Base-by-base conservation (phyloP, 495 filamentous ascomycete genomes). In the Hypoxylon trugodes region DNA sequence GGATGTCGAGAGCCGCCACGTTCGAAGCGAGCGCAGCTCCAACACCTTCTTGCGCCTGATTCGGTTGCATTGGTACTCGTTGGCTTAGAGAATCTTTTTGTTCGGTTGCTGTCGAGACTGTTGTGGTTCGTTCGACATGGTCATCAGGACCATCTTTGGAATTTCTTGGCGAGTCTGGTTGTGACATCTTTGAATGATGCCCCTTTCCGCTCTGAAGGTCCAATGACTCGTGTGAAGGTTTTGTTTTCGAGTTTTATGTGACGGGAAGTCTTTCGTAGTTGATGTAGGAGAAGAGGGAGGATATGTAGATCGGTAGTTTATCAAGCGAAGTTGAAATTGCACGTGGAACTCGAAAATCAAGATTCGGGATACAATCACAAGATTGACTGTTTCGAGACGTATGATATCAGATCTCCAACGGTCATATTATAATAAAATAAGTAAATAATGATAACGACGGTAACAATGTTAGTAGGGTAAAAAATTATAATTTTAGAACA, bases 81-180 rank as follows among this genome's bases (percentile, higher is more conserved):
- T 70, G 61, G 26, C 24, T 67, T 21, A 68, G 19, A 50, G 48
- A 54, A 22, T 33, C 64, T 52, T 63, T 60, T 38, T 49, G 64
- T 22, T 68, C 53, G 2, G 69, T 52, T 6, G 57, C 52, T 1
- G 68, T 65, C 7, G 70, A 66, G 24, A 67, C 42, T 52, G 61
- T 68, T 26, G 61, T 60, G 13, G 36, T 37, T 32, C 55, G 64
- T 37, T 73, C 66, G 22, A 69, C 38, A 25, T 19, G 60, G 24
- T 62, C 67, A 13, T 42, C 59, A 32, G 40, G 19, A 15, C 50
- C 56, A 7, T 62, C 59, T 47, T 72, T 62, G 42, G 57, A 61
- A 30, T 41, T 40, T 26, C 61, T 58, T 22, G 67, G 61, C 46
- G 57, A 59, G 13, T 65, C 58, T 50, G 42, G 30, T n/a, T n/a